Evolutionary conservation across 2,329 filamentous ascomycete species (phyloP).

Genomic region (Leptodontidium sp.): DNA sequence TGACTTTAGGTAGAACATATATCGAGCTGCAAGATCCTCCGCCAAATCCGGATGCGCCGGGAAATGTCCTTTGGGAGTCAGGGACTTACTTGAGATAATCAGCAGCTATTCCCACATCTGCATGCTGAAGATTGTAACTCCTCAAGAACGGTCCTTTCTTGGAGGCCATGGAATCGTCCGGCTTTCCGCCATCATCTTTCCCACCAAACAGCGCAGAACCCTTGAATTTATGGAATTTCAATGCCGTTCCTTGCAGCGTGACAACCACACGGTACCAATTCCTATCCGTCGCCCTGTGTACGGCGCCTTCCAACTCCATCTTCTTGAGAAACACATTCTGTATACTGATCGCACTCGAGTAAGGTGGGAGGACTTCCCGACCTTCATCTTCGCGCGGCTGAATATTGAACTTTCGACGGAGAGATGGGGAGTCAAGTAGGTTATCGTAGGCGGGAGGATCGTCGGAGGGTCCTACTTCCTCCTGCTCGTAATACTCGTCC

Average conservation of each 20-base stretch:
- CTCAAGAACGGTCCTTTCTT: slow-evolving; percentile 65
- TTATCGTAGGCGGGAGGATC: slow-evolving; percentile 38
- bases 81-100: slow-evolving; percentile 72
- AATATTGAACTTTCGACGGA: slow-evolving; percentile 42
- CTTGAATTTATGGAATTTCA: slow-evolving; percentile 71
- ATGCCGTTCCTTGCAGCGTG: slow-evolving; percentile 71
- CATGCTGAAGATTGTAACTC: slow-evolving; percentile 77
- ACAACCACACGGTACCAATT: slow-evolving; percentile 72
- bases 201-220: slow-evolving; percentile 61
- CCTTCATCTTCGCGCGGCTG: slow-evolving; percentile 50
- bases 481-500: slow-evolving; percentile 34
- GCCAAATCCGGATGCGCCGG: slow-evolving; percentile 4
- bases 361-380: slow-evolving; percentile 60
- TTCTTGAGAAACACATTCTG: slow-evolving; percentile 68
- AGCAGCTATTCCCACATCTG: slow-evolving; percentile 76
- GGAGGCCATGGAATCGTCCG: slow-evolving; percentile 60
- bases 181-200: slow-evolving; percentile 56
- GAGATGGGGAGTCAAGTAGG: slow-evolving; percentile 29
- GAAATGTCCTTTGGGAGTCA: background rate
- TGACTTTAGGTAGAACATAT: background rate
- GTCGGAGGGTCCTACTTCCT: slow-evolving; percentile 25
- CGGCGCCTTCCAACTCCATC: slow-evolving; percentile 71
- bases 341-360: slow-evolving; percentile 63
- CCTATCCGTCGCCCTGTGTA: slow-evolving; percentile 66
- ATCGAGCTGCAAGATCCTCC: background rate